Base-by-base conservation (phyloP, 805 yeast genomes). In the Candida namnaoensis region DNA sequence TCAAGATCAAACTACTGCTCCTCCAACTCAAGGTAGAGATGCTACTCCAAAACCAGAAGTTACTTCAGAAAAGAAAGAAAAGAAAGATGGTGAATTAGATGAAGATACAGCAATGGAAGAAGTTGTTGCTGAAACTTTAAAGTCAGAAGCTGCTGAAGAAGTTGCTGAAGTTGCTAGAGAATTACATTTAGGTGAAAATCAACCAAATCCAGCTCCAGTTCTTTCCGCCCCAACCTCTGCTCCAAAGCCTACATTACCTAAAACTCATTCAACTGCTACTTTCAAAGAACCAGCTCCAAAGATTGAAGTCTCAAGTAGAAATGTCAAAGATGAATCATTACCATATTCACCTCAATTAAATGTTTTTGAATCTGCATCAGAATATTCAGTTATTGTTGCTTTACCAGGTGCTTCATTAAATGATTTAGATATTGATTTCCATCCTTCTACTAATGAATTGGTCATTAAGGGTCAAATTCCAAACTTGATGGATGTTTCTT, bases 331-430 rank as follows among this genome's bases (percentile, higher is more conserved):
- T 39, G 52, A 55, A 26, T 57, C 61, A 15, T 45, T 70, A 37
- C 80, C 80, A 47, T 75, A 74, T 45, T 72, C 81, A 10, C 83
- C 84, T 24, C 72, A 74, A 42, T 61, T 77, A 4, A 79, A 78
- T 47, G 70, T 77, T n/a, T 77, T 76, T 48, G 79, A 78, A 45
- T 61, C 65, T 39, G 64, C 65, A 1, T 64, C 64, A 14, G 57
- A 61, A 14, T 78, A 76, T 47, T 52, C 66, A 13, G 68, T 76
- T 11, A 72, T 71, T 1, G 54, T 77, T 11, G 72, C 81, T 5
- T 54, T 78, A 25, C 78, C 84, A n/a, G 84, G 84, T 38, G 79
- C 80, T 3, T 62, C 66, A 30, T 69, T 74, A 23, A 67, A 69
- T 35, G 67, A 72, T 14, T 69, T 78, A 47, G 72, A 71, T 39